These are phyloP conservation scores for Glonium stellatum DNA, from an alignment of 495 filamentous ascomycete species.

Conservation along the genomic window DNA sequence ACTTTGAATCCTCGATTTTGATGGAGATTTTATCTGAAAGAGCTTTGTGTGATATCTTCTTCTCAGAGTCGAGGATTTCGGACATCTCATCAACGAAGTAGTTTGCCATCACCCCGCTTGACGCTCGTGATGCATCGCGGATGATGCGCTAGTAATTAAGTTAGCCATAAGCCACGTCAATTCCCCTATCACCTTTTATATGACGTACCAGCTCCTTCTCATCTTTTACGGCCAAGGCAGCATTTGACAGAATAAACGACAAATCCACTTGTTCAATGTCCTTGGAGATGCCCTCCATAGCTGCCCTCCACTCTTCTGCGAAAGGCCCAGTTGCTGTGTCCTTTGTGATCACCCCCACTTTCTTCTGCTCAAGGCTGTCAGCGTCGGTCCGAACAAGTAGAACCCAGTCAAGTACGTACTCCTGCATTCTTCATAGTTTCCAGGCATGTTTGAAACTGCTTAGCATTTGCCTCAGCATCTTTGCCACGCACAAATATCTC, in stretches of 20 bases:
- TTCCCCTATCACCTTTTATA: not conserved
- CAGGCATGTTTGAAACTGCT: conserved; percentile 72
- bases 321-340: conserved; percentile 82
- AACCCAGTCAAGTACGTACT: conserved; percentile 45
- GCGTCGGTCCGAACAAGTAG: not conserved
- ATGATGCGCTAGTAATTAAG: conserved; percentile 58
- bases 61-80: conserved; percentile 83
- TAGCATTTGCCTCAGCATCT: conserved; percentile 79
- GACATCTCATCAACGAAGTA: conserved; percentile 99
- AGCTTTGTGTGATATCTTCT: conserved; percentile 85
- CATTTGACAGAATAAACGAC: conserved; percentile 66
- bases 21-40: conserved; percentile 76
- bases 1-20: conserved; percentile 88
- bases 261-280: conserved; percentile 90
- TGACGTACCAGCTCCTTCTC: conserved; percentile 71
- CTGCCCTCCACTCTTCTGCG: conserved; percentile 89
- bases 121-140: conserved; percentile 85
- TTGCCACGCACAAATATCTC: conserved; percentile 87
- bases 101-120: conserved; percentile 82
- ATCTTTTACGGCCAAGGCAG: conserved; percentile 90
- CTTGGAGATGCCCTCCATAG: conserved; percentile 64
- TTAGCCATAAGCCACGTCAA: conserved; percentile 2
- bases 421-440: conserved; percentile 82
- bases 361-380: conserved; percentile 53
- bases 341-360: conserved; percentile 78